phyloP scores from a whole-genome alignment of 208 protist species.

The Acanthamoeba sp. region DNA sequence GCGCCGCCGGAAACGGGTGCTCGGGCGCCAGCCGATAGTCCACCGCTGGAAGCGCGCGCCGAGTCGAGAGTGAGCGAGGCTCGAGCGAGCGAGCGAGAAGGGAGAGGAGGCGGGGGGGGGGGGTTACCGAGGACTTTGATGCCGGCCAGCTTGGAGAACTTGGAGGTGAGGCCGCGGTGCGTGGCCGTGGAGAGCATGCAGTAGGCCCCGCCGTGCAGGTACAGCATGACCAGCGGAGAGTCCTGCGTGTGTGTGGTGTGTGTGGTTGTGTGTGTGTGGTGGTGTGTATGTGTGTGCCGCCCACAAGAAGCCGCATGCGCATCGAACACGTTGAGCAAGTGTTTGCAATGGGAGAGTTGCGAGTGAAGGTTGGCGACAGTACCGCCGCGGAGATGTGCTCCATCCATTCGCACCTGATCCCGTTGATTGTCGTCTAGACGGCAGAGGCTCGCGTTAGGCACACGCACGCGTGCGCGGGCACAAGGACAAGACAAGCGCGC shows the following conservation, averaged over 20 bases:
- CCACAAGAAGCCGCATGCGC: background rate
- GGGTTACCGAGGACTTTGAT: background rate
- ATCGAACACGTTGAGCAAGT: background rate
- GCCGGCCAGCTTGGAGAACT: conserved; percentile 29
- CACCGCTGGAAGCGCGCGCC: background rate
- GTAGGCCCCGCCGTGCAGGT: conserved; percentile 45
- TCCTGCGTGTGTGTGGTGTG: background rate
- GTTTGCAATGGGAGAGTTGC: too few species aligned
- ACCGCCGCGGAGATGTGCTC: conserved; percentile 29
- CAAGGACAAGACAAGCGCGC: background rate
- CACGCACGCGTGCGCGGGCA: too few species aligned
- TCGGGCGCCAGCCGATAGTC: conserved; percentile 59
- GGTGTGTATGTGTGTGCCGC: too few species aligned
- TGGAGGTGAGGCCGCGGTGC: conserved; percentile 43
- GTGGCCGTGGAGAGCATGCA: conserved; percentile 41
- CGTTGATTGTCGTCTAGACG: conserved; percentile 11
- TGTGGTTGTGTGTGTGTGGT: background rate
- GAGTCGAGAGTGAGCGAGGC: background rate
- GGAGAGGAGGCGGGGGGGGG: background rate
- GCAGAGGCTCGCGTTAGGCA: too few species aligned
- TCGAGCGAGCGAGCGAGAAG: too few species aligned
- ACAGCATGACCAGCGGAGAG: background rate
- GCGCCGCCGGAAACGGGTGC: conserved; percentile 61
- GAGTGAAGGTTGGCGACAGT: background rate
- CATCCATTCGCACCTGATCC: conserved; percentile 29